Evolutionary conservation across 2,329 filamentous ascomycete genomes (phyloP), one percentile per base, ranked within the genome.

Genomic region (Byssothecium circinans): DNA sequence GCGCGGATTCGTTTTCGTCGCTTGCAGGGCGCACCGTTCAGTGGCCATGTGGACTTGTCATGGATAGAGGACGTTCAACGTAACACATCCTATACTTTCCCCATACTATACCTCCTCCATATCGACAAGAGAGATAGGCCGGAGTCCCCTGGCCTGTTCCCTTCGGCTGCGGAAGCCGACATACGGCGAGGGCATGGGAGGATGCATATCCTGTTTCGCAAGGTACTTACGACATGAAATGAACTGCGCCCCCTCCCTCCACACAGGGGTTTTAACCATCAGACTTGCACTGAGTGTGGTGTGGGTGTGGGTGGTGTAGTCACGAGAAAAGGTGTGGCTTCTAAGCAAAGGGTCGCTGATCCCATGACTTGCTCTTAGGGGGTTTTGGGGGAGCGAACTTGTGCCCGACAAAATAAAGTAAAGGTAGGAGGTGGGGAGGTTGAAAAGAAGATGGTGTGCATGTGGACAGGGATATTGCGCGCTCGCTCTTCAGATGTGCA

Each of bases 361-460:
- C 29, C 29, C 29, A 32, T 32, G 29, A 32, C 29, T n/a, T 4
- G 12, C 14, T 32, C 29, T 8, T 32, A 7, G 29, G 29, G 29
- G 14, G 29, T 5, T 32, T 5, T n/a, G n/a, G n/a, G n/a, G n/a
- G n/a, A n/a, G n/a, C n/a, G n/a, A n/a, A n/a, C n/a, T n/a, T n/a
- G n/a, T n/a, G n/a, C n/a, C n/a, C n/a, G n/a, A n/a, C n/a, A n/a
- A n/a, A n/a, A n/a, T n/a, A n/a, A n/a, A n/a, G n/a, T n/a, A n/a
- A n/a, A n/a, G n/a, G n/a, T 32, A 14, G 14, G 14, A 14, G 29
- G 29, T 32, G 5, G 29, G 29, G 29, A 17, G 22, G 12, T 4
- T 38, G 11, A 18, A 23, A 23, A 38, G 35, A 38, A 38, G 35
- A 38, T 38, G 35, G 35, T 38, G 35, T 38, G 29, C 35, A 22